Conservation (phyloP, 768 basidiomycete genomes). For the Trametes cubensis region DNA sequence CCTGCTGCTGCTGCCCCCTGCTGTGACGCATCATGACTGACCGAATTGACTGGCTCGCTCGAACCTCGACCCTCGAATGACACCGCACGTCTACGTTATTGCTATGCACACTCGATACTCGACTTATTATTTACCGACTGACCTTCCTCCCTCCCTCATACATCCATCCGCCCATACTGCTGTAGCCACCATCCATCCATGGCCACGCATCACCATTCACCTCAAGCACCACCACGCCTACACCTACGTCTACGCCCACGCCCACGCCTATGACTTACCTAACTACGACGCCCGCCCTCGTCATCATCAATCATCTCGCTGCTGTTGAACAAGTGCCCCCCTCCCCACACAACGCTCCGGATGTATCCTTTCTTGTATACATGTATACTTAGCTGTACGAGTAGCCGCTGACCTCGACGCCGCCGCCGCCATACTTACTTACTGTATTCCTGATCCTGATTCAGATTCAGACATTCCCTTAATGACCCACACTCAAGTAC, state of each 20-base stretch:
- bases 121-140: background rate
- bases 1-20: background rate
- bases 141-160: background rate
- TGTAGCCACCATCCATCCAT: background rate
- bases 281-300: too few species aligned
- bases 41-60: background rate
- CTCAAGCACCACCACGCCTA: background rate
- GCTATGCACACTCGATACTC: conserved; percentile 11
- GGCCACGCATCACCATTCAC: background rate
- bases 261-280: too few species aligned
- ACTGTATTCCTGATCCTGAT: conserved; percentile 1
- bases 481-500: background rate
- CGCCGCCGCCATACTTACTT: conserved; percentile 1
- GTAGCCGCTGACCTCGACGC: background rate
- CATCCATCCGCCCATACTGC: background rate
- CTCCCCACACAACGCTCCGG: background rate
- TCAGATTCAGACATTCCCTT: background rate
- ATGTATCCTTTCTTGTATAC: conserved; percentile 16
- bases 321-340: background rate
- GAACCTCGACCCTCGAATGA: background rate
- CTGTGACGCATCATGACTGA: background rate
- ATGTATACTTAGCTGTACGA: conserved; percentile 17
- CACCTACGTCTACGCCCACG: too few species aligned
- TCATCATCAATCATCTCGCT: background rate
- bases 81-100: conserved; percentile 14